Conservation (phyloP, 1,284 basidiomycete genomes). For the Ceratobasidium sp. region DNA sequence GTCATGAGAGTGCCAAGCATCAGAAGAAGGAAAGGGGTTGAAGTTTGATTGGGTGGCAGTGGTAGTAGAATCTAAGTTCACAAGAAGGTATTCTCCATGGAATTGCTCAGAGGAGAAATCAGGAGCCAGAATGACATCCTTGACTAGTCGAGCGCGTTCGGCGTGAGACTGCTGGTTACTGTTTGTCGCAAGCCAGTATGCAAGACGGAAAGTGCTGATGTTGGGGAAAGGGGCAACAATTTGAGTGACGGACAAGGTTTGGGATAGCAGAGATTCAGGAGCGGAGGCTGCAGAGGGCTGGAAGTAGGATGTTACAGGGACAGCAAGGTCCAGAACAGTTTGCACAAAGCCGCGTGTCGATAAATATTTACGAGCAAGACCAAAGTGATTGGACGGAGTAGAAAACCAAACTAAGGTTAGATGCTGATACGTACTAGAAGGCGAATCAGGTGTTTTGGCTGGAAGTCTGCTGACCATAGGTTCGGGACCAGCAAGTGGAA, state of each 20-base stretch:
- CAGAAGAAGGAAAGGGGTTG: not conserved
- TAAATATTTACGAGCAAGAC: not conserved
- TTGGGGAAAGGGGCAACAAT: slow-evolving; percentile 8
- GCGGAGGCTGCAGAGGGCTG: too few relatives aligned
- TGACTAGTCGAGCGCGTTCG: not conserved
- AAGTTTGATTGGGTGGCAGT: too few relatives aligned
- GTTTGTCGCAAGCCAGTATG: not conserved
- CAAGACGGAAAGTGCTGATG: slow-evolving; percentile 15
- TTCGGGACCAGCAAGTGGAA: not conserved
- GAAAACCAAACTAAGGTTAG: not conserved
- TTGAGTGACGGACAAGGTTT: not conserved
- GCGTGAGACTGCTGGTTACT: not conserved
- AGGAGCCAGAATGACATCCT: not conserved
- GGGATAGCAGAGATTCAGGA: not conserved
- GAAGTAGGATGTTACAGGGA: not conserved
- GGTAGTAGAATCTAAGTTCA: not conserved
- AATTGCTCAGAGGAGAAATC: slow-evolving; percentile 2
- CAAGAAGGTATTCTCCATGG: not conserved
- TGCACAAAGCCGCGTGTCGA: not conserved
- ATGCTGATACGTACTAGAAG: too few relatives aligned
- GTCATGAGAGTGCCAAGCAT: not conserved
- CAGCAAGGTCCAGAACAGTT: not conserved
- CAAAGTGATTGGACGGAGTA: not conserved
- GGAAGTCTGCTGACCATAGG: not conserved
- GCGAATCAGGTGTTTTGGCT: too few relatives aligned